Base-by-base conservation (phyloP, 768 basidiomycete species). In the Ramaria sp. region DNA sequence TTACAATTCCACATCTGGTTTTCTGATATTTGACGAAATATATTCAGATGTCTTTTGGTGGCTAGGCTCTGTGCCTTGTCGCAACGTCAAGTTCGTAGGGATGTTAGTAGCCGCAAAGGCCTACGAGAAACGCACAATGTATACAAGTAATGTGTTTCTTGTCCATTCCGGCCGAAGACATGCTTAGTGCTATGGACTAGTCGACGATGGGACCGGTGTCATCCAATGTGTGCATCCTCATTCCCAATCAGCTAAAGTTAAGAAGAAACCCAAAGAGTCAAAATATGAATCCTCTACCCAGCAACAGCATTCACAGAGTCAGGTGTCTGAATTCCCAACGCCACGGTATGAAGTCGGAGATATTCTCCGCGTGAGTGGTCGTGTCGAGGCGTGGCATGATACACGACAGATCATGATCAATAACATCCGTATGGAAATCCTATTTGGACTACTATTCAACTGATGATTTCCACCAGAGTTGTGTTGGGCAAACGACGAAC, bases 201-300 rank as follows among this genome's bases (percentile, higher is more conserved):
- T 90, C 58, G 88, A 91, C 63, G 88, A 91, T 62, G 86, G 87
- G 5, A 85, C 86, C 1, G 81, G 72, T 30, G 81, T 84, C 3
- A 73, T 91, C 24, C 87, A 90, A 47, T 90, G 88, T 63, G 64
- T 72, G 2, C 76, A 80, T 63, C 72, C 70, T 22, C 70, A 72
- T 42, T 66, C 68, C 5, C 60, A 67, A 22, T 64, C 66, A 10
- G 59, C 63, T 0, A 55, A 54, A 15, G 66, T 53, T 60, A 48
- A 34, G 20, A 30, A 56, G n/a, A 51, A 46, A 34, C 31, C 53
- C 12, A 54, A 51, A 11, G 63, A 54, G 55, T 20, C 54, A 51
- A 17, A 49, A 24, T 27, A 13, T 43, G 7, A 57, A 51, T 15
- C 59, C 61, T 47, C 54, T 56, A 11, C 42, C 50, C 53, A 53